Evolutionary conservation across 768 basidiomycete species (phyloP).

Genomic region (Ramaria sp.): DNA sequence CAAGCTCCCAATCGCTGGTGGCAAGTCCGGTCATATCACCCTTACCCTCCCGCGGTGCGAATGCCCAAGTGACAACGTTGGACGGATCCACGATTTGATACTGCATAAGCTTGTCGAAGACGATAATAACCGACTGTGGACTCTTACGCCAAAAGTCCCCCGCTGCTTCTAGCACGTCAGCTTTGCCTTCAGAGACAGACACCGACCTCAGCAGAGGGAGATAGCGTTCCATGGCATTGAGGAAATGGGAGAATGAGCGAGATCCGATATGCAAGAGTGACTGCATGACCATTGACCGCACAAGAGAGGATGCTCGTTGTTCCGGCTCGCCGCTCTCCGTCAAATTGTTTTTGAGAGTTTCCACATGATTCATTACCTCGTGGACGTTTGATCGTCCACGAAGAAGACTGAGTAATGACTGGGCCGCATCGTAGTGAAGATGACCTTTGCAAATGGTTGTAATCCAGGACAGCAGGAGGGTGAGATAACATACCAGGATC

Average conservation of each 20-base stretch:
- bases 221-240: slow-evolving; percentile 96
- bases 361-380: slow-evolving; percentile 68
- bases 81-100: slow-evolving; percentile 95
- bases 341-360: slow-evolving; percentile 54
- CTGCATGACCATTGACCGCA: slow-evolving; percentile 76
- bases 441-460: slow-evolving; percentile 36
- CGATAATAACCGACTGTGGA: slow-evolving; percentile 80
- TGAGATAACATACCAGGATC: slow-evolving; percentile 23
- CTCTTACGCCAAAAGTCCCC: slow-evolving; percentile 78
- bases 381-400: slow-evolving; percentile 73
- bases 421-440: slow-evolving; percentile 71
- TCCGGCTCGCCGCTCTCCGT: slow-evolving; percentile 49
- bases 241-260: slow-evolving; percentile 93
- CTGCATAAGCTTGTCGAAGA: slow-evolving; percentile 96
- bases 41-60: slow-evolving; percentile 31
- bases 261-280: slow-evolving; percentile 86
- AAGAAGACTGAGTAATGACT: slow-evolving; percentile 67
- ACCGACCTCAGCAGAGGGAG: slow-evolving; percentile 63
- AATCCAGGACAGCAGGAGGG: background rate
- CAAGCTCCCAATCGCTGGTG: slow-evolving; percentile 75
- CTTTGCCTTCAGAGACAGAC: slow-evolving; percentile 49
- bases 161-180: slow-evolving; percentile 60
- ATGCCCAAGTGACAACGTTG: slow-evolving; percentile 83
- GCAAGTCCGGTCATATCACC: slow-evolving; percentile 22
- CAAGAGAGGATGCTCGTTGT: slow-evolving; percentile 52